Evolutionary conservation across 805 yeast species (phyloP).

Genomic region (Metschnikowia cerradonensis): DNA sequence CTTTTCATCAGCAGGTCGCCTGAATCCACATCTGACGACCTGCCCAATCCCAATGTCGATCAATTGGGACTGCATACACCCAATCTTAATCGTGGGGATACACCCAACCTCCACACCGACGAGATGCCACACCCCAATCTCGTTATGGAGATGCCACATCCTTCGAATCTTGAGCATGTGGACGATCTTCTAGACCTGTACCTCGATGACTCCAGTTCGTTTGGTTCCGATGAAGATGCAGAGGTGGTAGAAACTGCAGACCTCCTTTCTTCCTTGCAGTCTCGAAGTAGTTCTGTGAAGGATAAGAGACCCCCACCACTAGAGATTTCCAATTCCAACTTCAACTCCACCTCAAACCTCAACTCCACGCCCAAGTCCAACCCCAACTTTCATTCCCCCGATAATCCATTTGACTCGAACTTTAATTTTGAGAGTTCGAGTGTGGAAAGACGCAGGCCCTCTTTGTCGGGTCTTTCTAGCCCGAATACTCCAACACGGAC

Average conservation of each 20-base stretch:
- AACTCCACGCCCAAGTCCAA: background rate
- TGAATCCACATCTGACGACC: background rate
- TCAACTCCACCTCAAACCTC: background rate
- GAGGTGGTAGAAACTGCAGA: slow-evolving; percentile 6
- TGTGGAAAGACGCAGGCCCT: background rate
- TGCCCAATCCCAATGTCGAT: background rate
- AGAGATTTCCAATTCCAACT: slow-evolving; percentile 11
- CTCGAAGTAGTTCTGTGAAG: background rate
- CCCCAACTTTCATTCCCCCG: background rate
- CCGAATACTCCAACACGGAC: slow-evolving; percentile 3
- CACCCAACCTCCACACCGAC: background rate
- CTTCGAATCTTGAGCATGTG: slow-evolving; percentile 29
- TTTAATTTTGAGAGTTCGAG: background rate
- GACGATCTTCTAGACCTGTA: slow-evolving; percentile 43
- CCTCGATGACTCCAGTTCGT: slow-evolving; percentile 32
- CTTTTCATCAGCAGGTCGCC: slow-evolving; percentile 23
- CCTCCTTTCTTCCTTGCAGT: slow-evolving; percentile 5
- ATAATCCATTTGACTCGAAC: background rate
- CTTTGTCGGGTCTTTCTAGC: background rate
- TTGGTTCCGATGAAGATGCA: slow-evolving; percentile 22
- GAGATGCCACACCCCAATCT: slow-evolving; percentile 1
- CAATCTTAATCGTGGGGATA: too few species aligned
- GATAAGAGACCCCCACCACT: slow-evolving; percentile 14
- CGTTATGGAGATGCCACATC: background rate
- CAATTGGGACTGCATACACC: background rate